phyloP scores from a whole-genome alignment of 108 stramenopile genomes.

The Asterionellopsis glacialis region DNA sequence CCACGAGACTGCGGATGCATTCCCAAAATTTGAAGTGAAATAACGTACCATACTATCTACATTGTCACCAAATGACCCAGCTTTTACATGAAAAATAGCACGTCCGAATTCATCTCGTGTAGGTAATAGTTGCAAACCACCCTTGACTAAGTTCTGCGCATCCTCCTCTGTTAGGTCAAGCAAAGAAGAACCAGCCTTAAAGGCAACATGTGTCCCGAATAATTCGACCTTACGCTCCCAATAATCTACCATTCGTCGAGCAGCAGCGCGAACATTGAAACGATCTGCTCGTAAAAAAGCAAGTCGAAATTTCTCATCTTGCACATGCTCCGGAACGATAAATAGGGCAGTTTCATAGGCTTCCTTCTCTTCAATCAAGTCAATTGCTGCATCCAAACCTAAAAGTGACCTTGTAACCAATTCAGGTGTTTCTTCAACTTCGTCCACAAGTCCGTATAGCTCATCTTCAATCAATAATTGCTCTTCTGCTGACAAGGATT shows the following conservation, averaged over 20 bases:
- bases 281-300: conserved; percentile 23
- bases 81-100: too few relatives aligned
- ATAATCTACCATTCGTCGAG: conserved; percentile 21
- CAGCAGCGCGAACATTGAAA: conserved; percentile 19
- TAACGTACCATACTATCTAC: too few relatives aligned
- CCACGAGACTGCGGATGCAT: too few relatives aligned
- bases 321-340: conserved; percentile 1
- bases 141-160: conserved; percentile 3
- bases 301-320: conserved; percentile 5
- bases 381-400: too few relatives aligned
- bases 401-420: too few relatives aligned
- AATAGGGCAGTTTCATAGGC: neutral
- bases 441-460: too few relatives aligned
- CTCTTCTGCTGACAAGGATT: too few relatives aligned
- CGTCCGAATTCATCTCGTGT: too few relatives aligned
- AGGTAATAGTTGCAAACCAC: neutral
- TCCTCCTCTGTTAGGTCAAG: conserved; percentile 17
- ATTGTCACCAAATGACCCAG: too few relatives aligned
- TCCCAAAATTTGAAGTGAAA: too few relatives aligned
- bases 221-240: conserved; percentile 24
- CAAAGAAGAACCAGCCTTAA: conserved; percentile 4
- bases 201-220: conserved; percentile 12
- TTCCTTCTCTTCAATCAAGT: neutral
- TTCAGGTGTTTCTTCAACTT: too few relatives aligned
- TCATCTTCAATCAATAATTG: too few relatives aligned